phyloP scores from a whole-genome alignment of 768 basidiomycete species.

The Tephrocybe rancida region DNA sequence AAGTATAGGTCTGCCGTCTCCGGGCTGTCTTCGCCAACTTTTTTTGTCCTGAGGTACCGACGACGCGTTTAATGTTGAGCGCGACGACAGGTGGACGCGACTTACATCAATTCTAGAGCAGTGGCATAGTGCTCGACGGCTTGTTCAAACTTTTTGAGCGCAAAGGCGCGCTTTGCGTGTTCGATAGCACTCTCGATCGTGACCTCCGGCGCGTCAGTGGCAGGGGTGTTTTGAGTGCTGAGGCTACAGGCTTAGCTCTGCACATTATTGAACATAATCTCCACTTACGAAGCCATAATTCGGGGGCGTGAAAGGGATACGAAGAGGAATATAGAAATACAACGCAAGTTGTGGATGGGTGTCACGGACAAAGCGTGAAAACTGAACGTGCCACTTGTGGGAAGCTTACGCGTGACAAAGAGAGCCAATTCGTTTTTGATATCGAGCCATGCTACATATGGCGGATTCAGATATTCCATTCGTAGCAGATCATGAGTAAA shows the following conservation, averaged over 20 bases:
- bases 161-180: slow-evolving; percentile 86
- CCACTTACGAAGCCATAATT: slow-evolving; percentile 16
- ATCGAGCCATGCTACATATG: not conserved
- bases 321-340: not conserved
- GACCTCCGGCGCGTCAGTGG: slow-evolving; percentile 25
- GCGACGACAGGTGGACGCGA: slow-evolving; percentile 31
- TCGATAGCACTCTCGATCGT: slow-evolving; percentile 65
- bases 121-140: slow-evolving; percentile 83
- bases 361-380: not conserved
- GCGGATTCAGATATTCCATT: too few relatives aligned
- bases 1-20: slow-evolving; percentile 89
- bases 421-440: not conserved
- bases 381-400: slow-evolving; percentile 1
- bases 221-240: slow-evolving; percentile 10
- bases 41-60: slow-evolving; percentile 57
- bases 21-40: slow-evolving; percentile 78
- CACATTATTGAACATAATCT: not conserved
- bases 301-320: not conserved
- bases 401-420: slow-evolving; percentile 6
- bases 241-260: not conserved
- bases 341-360: not conserved
- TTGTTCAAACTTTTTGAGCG: slow-evolving; percentile 83
- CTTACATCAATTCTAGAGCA: slow-evolving; percentile 83
- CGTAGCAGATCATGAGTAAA: not conserved
- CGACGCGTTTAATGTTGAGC: slow-evolving; percentile 15